A percentile compares a stretch with the other conserved stretches of the same genome.
These are phyloP conservation scores for Diaporthe australafricana DNA, from an alignment of 2,329 filamentous ascomycete genomes.

Conservation along the genomic window DNA sequence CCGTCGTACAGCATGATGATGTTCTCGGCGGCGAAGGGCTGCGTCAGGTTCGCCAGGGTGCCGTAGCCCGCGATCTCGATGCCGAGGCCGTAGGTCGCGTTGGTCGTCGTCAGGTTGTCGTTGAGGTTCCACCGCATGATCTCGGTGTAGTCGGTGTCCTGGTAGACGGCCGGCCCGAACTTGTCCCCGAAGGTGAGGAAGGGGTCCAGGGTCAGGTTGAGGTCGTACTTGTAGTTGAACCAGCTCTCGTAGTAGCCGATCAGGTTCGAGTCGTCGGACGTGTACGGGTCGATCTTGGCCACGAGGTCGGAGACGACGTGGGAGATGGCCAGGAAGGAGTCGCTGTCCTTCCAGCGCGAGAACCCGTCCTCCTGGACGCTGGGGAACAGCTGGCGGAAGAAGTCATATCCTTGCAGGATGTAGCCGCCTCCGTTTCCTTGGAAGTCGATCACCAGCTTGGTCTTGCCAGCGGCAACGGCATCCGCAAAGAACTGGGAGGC, in stretches of 20 bases:
- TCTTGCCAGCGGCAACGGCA: slow-evolving; percentile 62
- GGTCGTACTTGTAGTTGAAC: slow-evolving; percentile 63
- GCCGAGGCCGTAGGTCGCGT: slow-evolving; percentile 54
- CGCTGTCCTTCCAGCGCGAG: slow-evolving; percentile 56
- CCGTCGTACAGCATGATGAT: slow-evolving; percentile 71
- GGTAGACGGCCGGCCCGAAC: slow-evolving; percentile 52
- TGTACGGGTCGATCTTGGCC: slow-evolving; percentile 58
- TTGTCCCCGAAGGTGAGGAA: slow-evolving; percentile 62
- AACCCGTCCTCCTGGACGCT: slow-evolving; percentile 53
- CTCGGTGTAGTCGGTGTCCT: slow-evolving; percentile 66
- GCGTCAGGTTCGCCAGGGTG: slow-evolving; percentile 57
- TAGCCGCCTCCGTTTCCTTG: slow-evolving; percentile 69
- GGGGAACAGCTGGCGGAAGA: slow-evolving; percentile 69
- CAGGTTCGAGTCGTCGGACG: slow-evolving; percentile 49
- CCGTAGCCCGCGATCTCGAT: slow-evolving; percentile 64
- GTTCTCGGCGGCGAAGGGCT: slow-evolving; percentile 68
- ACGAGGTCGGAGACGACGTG: slow-evolving; percentile 56
- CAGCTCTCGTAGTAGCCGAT: slow-evolving; percentile 59
- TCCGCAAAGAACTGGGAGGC: slow-evolving; percentile 49
- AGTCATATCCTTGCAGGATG: slow-evolving; percentile 70
- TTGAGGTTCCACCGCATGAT: slow-evolving; percentile 64
- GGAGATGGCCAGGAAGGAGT: slow-evolving; percentile 57
- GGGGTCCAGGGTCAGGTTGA: slow-evolving; percentile 59
- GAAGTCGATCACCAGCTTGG: slow-evolving; percentile 70
- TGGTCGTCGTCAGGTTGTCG: slow-evolving; percentile 54